Conservation (phyloP, 2,329 filamentous ascomycete genomes). For the Colletotrichum tanaceti region DNA sequence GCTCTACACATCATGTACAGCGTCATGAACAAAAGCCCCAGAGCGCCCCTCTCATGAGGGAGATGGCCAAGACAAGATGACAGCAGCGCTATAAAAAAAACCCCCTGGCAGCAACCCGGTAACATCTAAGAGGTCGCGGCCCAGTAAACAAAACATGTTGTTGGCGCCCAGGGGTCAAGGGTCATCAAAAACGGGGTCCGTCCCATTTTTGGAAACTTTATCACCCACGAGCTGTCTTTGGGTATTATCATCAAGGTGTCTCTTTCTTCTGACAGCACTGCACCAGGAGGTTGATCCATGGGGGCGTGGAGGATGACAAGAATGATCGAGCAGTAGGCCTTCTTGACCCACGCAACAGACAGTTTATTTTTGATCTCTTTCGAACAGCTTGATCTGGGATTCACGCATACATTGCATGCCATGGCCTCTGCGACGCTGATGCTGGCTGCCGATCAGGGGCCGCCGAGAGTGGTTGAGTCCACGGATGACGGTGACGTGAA, state of each 20-base stretch:
- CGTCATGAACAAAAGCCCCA: too few species aligned
- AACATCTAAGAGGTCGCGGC: too few species aligned
- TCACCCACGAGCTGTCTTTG: neutral
- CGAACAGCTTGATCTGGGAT: neutral
- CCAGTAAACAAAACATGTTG: neutral
- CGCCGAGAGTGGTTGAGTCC: neutral
- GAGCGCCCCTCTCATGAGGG: too few species aligned
- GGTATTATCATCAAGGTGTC: neutral
- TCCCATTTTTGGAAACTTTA: conserved; percentile 1
- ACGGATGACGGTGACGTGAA: neutral
- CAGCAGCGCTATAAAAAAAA: too few species aligned
- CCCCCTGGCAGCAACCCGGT: too few species aligned
- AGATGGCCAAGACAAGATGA: too few species aligned
- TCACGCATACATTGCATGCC: too few species aligned
- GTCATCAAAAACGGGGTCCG: conserved; percentile 2
- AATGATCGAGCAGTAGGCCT: neutral
- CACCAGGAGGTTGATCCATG: too few species aligned
- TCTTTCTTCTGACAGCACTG: neutral
- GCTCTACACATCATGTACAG: neutral
- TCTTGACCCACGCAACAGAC: neutral
- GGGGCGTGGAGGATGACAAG: too few species aligned
- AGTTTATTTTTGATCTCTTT: neutral
- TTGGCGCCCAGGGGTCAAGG: conserved; percentile 10
- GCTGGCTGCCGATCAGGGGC: neutral
- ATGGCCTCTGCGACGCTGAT: neutral